Conservation (phyloP, 805 yeast genomes). For the Myxozyma nipponensis region DNA sequence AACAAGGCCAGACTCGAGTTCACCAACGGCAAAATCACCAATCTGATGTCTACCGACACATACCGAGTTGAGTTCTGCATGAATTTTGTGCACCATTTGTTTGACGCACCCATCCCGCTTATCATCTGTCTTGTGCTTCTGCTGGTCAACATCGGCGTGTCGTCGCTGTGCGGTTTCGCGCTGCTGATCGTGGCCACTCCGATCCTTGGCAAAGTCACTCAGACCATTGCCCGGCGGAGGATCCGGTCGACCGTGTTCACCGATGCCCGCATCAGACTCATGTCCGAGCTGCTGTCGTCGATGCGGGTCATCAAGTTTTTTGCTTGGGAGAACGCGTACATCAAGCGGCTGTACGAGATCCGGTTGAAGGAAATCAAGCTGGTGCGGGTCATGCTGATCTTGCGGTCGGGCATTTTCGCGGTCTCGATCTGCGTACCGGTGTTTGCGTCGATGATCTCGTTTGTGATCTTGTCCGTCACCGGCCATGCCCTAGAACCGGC, state of each 20-base stretch:
- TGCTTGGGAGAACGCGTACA: conserved; percentile 87
- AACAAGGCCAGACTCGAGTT: conserved; percentile 52
- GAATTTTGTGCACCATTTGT: conserved; percentile 61
- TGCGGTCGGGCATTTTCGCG: conserved; percentile 62
- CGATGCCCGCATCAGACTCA: conserved; percentile 68
- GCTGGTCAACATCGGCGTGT: conserved; percentile 63
- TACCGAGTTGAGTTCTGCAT: conserved; percentile 74
- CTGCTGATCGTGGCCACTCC: conserved; percentile 41
- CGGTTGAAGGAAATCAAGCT: conserved; percentile 61
- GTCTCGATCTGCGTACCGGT: conserved; percentile 64
- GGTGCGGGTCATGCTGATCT: conserved; percentile 64
- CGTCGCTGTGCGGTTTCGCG: conserved; percentile 68
- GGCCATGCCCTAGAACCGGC: conserved; percentile 46
- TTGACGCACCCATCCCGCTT: conserved; percentile 62
- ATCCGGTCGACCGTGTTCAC: too few species aligned
- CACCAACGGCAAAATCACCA: too few species aligned
- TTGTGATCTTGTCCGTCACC: conserved; percentile 47
- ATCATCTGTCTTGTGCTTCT: conserved; percentile 62
- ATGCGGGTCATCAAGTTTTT: conserved; percentile 82
- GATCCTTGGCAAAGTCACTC: conserved; percentile 47
- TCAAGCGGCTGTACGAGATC: conserved; percentile 48
- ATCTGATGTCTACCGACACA: conserved; percentile 76
- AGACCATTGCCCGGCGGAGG: too few species aligned
- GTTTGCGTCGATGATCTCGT: conserved; percentile 64
- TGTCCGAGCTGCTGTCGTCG: conserved; percentile 73